Evolutionary conservation across 2,329 filamentous ascomycete genomes (phyloP), one percentile per base, ranked within the genome.

Genomic region (Pezicula carpinea): DNA sequence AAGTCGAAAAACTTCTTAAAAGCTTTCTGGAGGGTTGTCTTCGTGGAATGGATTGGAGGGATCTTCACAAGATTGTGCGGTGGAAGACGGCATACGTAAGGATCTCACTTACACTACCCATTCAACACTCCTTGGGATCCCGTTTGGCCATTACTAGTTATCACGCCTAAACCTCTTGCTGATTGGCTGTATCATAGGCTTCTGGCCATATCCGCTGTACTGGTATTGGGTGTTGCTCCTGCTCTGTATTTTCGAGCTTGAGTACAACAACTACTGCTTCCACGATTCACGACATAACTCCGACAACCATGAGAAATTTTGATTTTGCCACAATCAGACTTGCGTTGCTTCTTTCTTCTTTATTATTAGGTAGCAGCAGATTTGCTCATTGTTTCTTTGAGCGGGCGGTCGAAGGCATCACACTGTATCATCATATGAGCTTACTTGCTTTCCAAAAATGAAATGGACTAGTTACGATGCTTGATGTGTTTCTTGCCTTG

Each of bases 11-110:
- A 56, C 42, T 54, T 61, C 36, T 34, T 66, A 36, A 59, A 58
- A 43, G 57, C 53, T 21, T 63, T 66, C 53, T 66, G 59, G 53
- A 56, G 58, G 44, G 49, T 63, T 15, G 52, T 66, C 15, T 63
- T 65, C 40, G 58, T 66, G 19, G 60, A 63, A 26, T 66, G 64
- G 64, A 62, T 66, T 39, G 64, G 65, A 35, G 62, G 61, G 38
- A 44, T 66, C 8, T 47, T 64, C 17, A 48, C 46, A 35, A 53
- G 52, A 43, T 43, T 63, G 18, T 61, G 59, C 45, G 61, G 61
- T 49, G 54, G 56, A 33, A 49, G 52, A 46, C 55, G 53, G 47
- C 51, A 56, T 40, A 49, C 55, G 56, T 61, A 62, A 61, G 59
- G 46, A 48, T 34, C 21, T 31, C 17, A 21, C 34, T 26, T 43